Base-by-base conservation (phyloP, 768 basidiomycete species). In the Nidularia pulvinata region DNA sequence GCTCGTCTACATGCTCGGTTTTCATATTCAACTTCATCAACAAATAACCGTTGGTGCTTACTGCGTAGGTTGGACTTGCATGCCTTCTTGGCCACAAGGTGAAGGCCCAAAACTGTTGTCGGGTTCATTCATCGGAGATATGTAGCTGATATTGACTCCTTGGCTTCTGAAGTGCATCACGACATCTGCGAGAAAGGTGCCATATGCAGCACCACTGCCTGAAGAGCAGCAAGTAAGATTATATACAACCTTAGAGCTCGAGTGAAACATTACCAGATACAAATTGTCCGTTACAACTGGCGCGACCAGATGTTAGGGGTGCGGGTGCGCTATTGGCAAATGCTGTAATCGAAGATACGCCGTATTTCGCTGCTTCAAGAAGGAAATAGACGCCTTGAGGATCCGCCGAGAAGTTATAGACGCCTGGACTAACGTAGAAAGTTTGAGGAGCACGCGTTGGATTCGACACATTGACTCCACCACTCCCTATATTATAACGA, bases 111-210 rank as follows among this genome's bases (percentile, higher is more conserved):
- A 73, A 10, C 47, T 71, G 49, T 67, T 69, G 50, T 76, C 72
- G 2, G 74, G 75, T 48, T 74, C 73, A 55, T 79, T 77, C 69
- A 79, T 78, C 7, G 75, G 68, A 1, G 76, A 77, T 22, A 79
- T 66, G 32, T 70, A 71, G 37, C 65, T 69, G 48, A 79, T 72
- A 11, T 64, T 63, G 33, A 78, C 63, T 13, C 73, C 75, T 49
- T 68, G 62, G 7, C 57, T 59, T 33, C 68, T 64, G 62, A 73
- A 79, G 58, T 77, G 72, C 32, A 59, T 55, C 16, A 76, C 59
- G 3, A 79, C 76, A 55, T 76, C 76, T 1, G 74, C 71, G 10
- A 78, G 56, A 52, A 62, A 79, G 43, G 69, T 68, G n/a, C 73
- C 74, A 61, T 74, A 79, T 32, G 69, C 72, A 13, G 60, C 55